Evolutionary conservation across 208 protist genomes (phyloP).

Genomic region (Strigomonas culicis): DNA sequence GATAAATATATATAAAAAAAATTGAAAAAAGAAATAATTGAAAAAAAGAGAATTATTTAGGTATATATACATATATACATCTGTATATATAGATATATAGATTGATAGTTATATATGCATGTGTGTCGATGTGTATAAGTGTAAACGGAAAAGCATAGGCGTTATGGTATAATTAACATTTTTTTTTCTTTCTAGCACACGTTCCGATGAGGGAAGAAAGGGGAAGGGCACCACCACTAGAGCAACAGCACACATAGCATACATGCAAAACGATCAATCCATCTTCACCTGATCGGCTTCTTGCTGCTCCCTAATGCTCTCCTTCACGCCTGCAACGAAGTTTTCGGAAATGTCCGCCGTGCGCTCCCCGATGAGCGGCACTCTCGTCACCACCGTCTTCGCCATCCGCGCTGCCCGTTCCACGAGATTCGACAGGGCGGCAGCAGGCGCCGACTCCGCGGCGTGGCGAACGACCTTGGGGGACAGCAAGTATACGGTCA

Average conservation of each 20-base stretch:
- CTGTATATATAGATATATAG: neutral
- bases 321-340: conserved; percentile 23
- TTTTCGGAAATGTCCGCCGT: conserved; percentile 20
- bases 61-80: neutral
- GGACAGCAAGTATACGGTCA: neutral
- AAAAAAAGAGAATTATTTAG: conserved; percentile 6
- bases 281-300: neutral
- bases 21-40: too few relatives aligned
- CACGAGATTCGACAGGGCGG: conserved; percentile 15
- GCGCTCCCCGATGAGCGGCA: conserved; percentile 34
- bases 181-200: too few relatives aligned
- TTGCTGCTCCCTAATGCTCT: neutral
- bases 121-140: neutral
- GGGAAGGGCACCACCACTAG: too few relatives aligned
- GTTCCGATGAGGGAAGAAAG: too few relatives aligned
- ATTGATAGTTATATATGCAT: conserved; percentile 4
- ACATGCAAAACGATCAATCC: neutral
- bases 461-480: conserved; percentile 20
- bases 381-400: conserved; percentile 7
- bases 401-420: conserved; percentile 8
- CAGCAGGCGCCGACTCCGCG: conserved; percentile 13
- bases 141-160: too few relatives aligned
- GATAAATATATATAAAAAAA: conserved; percentile 8
- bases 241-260: too few relatives aligned
- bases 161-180: too few relatives aligned